Evolutionary conservation across 371 early-diverging fungal species (phyloP).

Genomic region (Syncephalis plumigaleata): DNA sequence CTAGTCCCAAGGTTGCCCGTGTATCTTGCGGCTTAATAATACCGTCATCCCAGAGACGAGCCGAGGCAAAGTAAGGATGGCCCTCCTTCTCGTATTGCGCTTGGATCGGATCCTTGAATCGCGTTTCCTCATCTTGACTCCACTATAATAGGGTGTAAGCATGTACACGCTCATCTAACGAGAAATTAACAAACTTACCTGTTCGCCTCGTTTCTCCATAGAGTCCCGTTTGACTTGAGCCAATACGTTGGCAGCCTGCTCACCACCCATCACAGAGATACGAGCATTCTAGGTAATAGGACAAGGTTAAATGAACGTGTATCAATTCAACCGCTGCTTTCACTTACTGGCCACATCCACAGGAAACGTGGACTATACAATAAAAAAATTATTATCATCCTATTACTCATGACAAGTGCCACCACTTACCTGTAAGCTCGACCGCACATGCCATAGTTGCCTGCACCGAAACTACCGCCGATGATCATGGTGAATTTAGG

Average conservation of each 20-base stretch:
- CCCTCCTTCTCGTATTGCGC: constrained; percentile 87
- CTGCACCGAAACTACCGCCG: constrained; percentile 88
- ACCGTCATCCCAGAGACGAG: constrained; percentile 94
- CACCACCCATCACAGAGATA: constrained; percentile 97
- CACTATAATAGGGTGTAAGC: constrained; percentile 28
- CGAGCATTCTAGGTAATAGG: constrained; percentile 76
- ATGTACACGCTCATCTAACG: too few relatives aligned
- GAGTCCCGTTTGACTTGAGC: constrained; percentile 79
- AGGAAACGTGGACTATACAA: constrained; percentile 68
- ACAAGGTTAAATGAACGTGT: too few relatives aligned
- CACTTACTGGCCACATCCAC: constrained; percentile 91
- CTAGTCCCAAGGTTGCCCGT: constrained; percentile 72
- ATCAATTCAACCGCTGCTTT: too few relatives aligned
- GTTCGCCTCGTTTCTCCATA: constrained; percentile 61
- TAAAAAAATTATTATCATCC: background rate
- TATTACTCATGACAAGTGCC: too few relatives aligned
- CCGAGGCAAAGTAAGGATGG: constrained; percentile 83
- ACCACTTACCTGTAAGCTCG: constrained; percentile 50
- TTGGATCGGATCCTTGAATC: constrained; percentile 74
- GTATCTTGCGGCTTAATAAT: constrained; percentile 88
- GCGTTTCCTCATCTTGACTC: constrained; percentile 48
- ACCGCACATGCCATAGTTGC: constrained; percentile 98
- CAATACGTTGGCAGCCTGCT: constrained; percentile 91
- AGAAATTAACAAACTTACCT: too few relatives aligned
- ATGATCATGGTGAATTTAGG: constrained; percentile 90